Percentiles rank a stretch among this genome's conserved stretches.
phyloP scores from a whole-genome alignment of 345 rosid species.

The Bruguiera parviflora region DNA sequence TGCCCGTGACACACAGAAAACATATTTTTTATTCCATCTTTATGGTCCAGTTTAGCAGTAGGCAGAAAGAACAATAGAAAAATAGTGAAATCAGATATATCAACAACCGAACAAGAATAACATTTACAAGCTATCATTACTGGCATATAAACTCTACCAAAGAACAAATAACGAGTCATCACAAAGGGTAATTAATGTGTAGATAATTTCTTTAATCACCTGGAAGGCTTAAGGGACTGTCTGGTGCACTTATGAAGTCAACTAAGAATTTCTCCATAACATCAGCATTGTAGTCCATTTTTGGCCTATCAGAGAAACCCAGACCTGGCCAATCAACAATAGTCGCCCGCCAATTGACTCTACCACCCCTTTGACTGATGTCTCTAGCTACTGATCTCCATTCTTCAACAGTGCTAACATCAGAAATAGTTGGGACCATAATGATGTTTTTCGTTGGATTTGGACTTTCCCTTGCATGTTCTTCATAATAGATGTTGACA shows the following conservation, averaged over 20 bases:
- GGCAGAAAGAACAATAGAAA: no score
- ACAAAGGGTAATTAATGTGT: background rate
- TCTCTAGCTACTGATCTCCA: conserved; percentile 86
- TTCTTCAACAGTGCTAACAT: conserved; percentile 92
- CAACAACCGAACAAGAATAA: no score
- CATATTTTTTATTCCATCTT: no score
- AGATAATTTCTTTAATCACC: conserved; percentile 30
- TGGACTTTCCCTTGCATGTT: conserved; percentile 48
- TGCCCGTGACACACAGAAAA: no score
- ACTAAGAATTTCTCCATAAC: conserved; percentile 83
- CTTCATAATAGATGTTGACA: conserved; percentile 65
- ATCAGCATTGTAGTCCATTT: conserved; percentile 79
- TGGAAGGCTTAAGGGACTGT: conserved; percentile 56
- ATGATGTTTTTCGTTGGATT: conserved; percentile 60
- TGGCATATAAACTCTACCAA: background rate
- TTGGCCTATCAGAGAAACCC: conserved; percentile 74
- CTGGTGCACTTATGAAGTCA: conserved; percentile 68
- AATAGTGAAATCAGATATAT: no score
- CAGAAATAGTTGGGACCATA: conserved; percentile 89
- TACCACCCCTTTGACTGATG: conserved; percentile 53
- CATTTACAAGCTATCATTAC: background rate
- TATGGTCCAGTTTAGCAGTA: no score
- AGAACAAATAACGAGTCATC: background rate
- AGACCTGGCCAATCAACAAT: conserved; percentile 97
- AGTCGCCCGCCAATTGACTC: conserved; percentile 65